Evolutionary conservation across 306 rosid genomes (phyloP).

Genomic region (Sindora glabra): DNA sequence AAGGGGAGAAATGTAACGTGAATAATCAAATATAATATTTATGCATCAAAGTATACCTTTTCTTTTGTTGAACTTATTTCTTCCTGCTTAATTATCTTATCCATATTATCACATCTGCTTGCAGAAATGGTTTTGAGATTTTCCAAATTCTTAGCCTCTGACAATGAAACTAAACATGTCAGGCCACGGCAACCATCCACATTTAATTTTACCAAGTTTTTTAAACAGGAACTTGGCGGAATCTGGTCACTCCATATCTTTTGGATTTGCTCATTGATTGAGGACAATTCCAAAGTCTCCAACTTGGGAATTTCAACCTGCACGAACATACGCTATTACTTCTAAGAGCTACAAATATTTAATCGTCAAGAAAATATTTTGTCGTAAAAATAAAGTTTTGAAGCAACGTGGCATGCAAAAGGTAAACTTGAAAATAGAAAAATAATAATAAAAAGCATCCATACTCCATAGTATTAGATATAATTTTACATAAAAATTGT

Average conservation of each 20-base stretch:
- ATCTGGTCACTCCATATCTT: slow-evolving; percentile 10
- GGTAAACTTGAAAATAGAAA: too few species aligned
- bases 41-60: background rate
- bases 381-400: too few species aligned
- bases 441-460: too few species aligned
- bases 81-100: background rate
- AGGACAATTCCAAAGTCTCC: slow-evolving; percentile 10
- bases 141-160: background rate
- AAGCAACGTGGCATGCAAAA: too few species aligned
- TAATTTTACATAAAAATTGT: too few species aligned
- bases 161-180: background rate
- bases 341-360: too few species aligned
- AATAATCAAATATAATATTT: background rate
- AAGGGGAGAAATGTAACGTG: background rate
- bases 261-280: background rate
- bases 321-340: background rate
- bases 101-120: background rate
- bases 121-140: slow-evolving; percentile 12
- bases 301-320: slow-evolving; percentile 20
- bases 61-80: background rate
- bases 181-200: background rate
- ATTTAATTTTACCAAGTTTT: background rate
- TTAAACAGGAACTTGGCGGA: slow-evolving; percentile 1
- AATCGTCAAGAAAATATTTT: too few species aligned
- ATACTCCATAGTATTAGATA: too few species aligned